phyloP scores from a whole-genome alignment of 106 monocot genomes.

The Allium sativum region DNA sequence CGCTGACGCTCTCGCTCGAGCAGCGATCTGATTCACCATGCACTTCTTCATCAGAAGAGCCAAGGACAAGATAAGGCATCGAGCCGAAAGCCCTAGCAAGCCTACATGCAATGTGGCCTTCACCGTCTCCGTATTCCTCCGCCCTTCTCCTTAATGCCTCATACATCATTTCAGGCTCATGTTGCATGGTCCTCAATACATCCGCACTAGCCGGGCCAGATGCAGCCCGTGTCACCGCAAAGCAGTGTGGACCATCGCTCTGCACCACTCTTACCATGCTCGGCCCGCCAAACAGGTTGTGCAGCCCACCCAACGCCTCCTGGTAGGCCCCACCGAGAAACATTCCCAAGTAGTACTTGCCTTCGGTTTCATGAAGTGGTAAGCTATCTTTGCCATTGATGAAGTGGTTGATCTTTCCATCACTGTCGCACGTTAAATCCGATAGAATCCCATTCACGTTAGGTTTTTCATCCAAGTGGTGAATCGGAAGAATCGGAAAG shows the following conservation, averaged over 20 bases:
- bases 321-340: conserved; percentile 97
- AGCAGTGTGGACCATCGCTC: conserved; percentile 76
- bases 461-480: conserved; percentile 72
- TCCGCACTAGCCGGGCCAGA: conserved; percentile 76
- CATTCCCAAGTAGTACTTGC: conserved; percentile 88
- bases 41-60: not conserved
- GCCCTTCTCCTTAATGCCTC: conserved; percentile 56
- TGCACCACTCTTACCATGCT: conserved; percentile 88
- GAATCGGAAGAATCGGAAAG: conserved; percentile 84
- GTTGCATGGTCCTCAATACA: conserved; percentile 81
- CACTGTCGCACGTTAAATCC: conserved; percentile 93
- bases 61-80: conserved; percentile 66
- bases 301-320: conserved; percentile 91
- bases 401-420: conserved; percentile 78
- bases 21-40: not conserved
- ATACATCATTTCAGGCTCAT: conserved; percentile 94
- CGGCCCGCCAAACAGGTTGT: conserved; percentile 94
- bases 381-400: conserved; percentile 59
- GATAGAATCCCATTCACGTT: conserved; percentile 58
- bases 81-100: conserved; percentile 53
- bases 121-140: conserved; percentile 23
- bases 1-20: not conserved
- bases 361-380: conserved; percentile 59
- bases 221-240: conserved; percentile 68
- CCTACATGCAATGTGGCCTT: conserved; percentile 5